Evolutionary conservation across 73 alveolate genomes (phyloP).

Genomic region (Paramecium tetraurelia): DNA sequence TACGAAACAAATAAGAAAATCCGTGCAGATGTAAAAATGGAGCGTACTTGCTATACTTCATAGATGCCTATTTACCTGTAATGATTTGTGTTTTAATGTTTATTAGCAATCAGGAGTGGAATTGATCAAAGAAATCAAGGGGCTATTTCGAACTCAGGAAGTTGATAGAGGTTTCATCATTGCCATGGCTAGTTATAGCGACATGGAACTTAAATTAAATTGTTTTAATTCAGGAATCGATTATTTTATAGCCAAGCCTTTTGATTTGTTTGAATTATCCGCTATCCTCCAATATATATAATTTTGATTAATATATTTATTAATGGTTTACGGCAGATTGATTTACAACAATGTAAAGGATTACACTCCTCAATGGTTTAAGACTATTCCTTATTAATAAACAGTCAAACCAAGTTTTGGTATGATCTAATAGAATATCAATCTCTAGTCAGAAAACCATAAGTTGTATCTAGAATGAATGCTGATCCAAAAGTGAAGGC

Average conservation of each 20-base stretch:
- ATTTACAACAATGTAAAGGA: conserved; percentile 52
- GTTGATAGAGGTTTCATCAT: conserved; percentile 14
- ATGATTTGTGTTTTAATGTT: background rate
- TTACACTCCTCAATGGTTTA: conserved; percentile 61
- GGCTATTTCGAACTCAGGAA: background rate
- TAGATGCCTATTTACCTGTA: conserved; percentile 34
- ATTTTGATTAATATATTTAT: background rate
- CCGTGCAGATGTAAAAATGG: conserved; percentile 44
- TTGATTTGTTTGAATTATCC: conserved; percentile 19
- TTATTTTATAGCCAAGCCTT: conserved; percentile 32
- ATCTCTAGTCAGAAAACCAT: conserved; percentile 44
- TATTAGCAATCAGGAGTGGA: conserved; percentile 18
- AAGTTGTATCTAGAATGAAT: conserved; percentile 52
- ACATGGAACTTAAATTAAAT: background rate
- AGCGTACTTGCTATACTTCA: background rate
- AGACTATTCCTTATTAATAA: conserved; percentile 61
- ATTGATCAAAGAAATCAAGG: background rate
- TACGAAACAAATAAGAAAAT: background rate
- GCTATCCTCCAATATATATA: conserved; percentile 29
- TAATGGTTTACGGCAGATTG: conserved; percentile 60
- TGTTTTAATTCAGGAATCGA: conserved; percentile 31
- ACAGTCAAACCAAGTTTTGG: conserved; percentile 56
- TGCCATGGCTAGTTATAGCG: conserved; percentile 30
- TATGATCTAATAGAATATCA: conserved; percentile 1
- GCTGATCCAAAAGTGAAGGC: conserved; percentile 49